Evolutionary conservation across 495 filamentous ascomycete species (phyloP), one percentile per base, ranked within the genome.

Genomic region (Aspergillus sclerotioniger): DNA sequence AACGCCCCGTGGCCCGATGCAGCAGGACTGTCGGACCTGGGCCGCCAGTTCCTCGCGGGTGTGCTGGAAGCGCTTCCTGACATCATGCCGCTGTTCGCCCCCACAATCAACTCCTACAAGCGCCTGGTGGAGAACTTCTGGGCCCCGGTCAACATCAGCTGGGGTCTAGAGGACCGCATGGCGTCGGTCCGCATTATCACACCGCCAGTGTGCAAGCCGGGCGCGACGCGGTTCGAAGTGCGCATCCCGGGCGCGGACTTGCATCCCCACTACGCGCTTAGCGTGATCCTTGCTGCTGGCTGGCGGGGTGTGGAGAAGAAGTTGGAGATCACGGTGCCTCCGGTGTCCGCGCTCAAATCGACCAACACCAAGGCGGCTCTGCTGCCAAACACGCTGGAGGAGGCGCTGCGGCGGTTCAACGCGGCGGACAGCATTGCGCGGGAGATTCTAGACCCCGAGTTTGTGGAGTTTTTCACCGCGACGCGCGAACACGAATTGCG

Each of bases 121-220:
- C 86, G 92, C 3, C 81, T 97, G 0, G 92, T 97, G 10, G 92
- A 97, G 77, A 96, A 96, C 67, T 96, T 95, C 74, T 97, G 92
- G 92, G 92, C 92, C 0, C 92, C 92, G 0, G 91, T 97, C 5
- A 96, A 91, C 3, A 90, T 96, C 4, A 92, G 88, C 15, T 97
- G 92, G 92, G 92, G 92, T 0, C 71, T 96, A 2, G 92, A 97
- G 67, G 92, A 97, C 66, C 88, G 92, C 37, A 90, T 90, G 21
- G 92, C 92, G 0, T 92, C 89, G 0, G 87, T 97, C 49, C 80
- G 92, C 13, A 73, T 97, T 28, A 96, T 97, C 60, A 82, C 87
- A 1, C 92, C 92, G 10, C 92, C 92, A n/a, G 17, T 90, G 84
- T 15, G 79, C 83, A 54, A 88, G 85, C 56, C 80, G 83, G 15